Evolutionary conservation across 352 stramenopile species (phyloP).

Genomic region (Phytophthora pistaciae): DNA sequence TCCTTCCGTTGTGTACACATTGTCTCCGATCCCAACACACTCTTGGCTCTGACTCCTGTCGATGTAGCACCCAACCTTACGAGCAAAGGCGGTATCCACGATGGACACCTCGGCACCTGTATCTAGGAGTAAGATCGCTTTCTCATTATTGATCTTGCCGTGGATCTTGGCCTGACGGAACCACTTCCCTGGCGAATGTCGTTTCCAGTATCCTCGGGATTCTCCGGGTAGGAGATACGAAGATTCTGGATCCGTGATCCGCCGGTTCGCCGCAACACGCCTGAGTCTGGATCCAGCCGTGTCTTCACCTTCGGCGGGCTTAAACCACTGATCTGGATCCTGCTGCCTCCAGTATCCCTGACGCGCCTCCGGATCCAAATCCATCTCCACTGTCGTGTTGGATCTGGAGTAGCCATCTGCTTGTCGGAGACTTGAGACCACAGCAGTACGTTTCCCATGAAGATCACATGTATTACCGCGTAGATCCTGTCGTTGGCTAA

Average conservation of each 20-base stretch:
- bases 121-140: neutral
- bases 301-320: neutral
- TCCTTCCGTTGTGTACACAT: neutral
- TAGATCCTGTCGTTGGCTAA: neutral
- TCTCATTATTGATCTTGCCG: neutral
- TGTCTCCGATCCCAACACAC: neutral
- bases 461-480: neutral
- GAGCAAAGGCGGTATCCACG: neutral
- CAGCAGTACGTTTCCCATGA: neutral
- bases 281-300: neutral
- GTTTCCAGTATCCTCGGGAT: neutral
- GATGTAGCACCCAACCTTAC: neutral
- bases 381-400: neutral
- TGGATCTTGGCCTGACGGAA: neutral
- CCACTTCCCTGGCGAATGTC: neutral
- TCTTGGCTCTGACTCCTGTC: neutral
- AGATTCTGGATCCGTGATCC: neutral
- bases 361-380: conserved; percentile 2
- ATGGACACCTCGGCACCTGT: neutral
- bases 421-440: neutral
- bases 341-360: conserved; percentile 30
- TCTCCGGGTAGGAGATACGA: neutral
- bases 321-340: neutral
- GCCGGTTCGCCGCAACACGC: neutral
- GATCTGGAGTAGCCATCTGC: neutral